Conservation (phyloP, 2,329 filamentous ascomycete species). For the Talaromyces piceae region DNA sequence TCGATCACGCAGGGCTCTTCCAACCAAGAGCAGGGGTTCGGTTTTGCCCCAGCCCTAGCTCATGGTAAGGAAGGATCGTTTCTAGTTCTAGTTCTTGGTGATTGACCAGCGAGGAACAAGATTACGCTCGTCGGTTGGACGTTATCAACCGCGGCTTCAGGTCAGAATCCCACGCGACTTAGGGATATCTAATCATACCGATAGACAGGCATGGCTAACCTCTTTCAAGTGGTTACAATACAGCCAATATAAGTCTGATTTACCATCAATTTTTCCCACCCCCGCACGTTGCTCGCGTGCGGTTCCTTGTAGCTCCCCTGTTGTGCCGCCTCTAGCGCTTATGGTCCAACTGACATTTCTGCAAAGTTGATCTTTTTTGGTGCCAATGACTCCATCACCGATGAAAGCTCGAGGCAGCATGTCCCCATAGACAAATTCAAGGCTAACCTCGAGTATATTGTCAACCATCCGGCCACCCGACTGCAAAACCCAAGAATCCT, state of each 20-base stretch:
- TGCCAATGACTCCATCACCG: slow-evolving; percentile 80
- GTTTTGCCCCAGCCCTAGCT: slow-evolving; percentile 64
- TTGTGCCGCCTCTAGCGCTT: background rate
- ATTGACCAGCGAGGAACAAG: slow-evolving; percentile 40
- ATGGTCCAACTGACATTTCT: background rate
- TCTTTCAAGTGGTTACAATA: slow-evolving; percentile 64
- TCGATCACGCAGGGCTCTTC: slow-evolving; percentile 69
- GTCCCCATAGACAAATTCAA: slow-evolving; percentile 69
- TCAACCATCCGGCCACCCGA: slow-evolving; percentile 61
- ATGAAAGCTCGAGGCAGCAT: slow-evolving; percentile 58
- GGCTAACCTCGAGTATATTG: slow-evolving; percentile 62
- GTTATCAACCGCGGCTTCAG: slow-evolving; percentile 81
- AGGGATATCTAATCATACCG: background rate
- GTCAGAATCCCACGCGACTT: slow-evolving; percentile 25
- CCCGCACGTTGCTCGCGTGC: slow-evolving; percentile 44
- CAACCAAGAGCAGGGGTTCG: slow-evolving; percentile 60
- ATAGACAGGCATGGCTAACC: background rate
- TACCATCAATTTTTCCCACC: slow-evolving; percentile 64
- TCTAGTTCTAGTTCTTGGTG: slow-evolving; percentile 11
- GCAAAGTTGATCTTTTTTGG: slow-evolving; percentile 69
- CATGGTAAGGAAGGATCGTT: slow-evolving; percentile 41
- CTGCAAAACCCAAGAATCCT: slow-evolving; percentile 70
- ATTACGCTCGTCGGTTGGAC: slow-evolving; percentile 68
- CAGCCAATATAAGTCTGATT: slow-evolving; percentile 61
- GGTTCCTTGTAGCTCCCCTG: slow-evolving; percentile 31